A percentile compares a stretch with the other conserved stretches of the same genome.
Conservation (phyloP, 2,329 filamentous ascomycete genomes). For the Dactylellina cionopaga region DNA sequence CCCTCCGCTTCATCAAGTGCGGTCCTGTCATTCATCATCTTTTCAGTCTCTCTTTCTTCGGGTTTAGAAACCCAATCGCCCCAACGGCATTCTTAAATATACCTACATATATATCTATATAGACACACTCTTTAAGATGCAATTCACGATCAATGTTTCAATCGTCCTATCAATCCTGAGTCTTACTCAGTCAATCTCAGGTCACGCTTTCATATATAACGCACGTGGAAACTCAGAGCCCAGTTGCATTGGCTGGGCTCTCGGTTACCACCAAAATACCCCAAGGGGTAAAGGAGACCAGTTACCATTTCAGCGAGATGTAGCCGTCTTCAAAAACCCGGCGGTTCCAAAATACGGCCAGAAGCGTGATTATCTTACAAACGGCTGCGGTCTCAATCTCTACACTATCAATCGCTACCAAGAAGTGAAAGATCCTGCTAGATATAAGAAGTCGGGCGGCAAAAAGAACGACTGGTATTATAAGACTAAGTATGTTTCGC, state of each 20-base stretch:
- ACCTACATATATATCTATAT: no score
- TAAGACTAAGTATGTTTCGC: slow-evolving; percentile 11
- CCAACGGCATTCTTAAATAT: no score
- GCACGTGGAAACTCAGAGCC: neutral
- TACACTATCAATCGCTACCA: slow-evolving; percentile 22
- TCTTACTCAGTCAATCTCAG: no score
- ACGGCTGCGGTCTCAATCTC: slow-evolving; percentile 11
- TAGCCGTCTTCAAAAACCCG: slow-evolving; percentile 3
- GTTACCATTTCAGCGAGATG: slow-evolving; percentile 5
- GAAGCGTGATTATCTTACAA: neutral
- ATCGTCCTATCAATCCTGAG: no score
- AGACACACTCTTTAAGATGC: no score
- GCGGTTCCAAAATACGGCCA: slow-evolving; percentile 2
- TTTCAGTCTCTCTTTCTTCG: no score
- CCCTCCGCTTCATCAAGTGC: no score
- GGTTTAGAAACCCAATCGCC: no score
- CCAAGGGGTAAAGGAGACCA: neutral
- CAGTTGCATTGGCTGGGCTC: neutral
- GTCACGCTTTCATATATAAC: neutral
- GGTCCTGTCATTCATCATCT: no score
- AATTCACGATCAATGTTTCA: no score
- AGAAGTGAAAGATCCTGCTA: neutral
- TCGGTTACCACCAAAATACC: slow-evolving; percentile 1
- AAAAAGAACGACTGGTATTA: slow-evolving; percentile 20
- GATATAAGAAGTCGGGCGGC: slow-evolving; percentile 1